phyloP scores from a whole-genome alignment of 768 basidiomycete genomes.

The Austroboletus festivus region DNA sequence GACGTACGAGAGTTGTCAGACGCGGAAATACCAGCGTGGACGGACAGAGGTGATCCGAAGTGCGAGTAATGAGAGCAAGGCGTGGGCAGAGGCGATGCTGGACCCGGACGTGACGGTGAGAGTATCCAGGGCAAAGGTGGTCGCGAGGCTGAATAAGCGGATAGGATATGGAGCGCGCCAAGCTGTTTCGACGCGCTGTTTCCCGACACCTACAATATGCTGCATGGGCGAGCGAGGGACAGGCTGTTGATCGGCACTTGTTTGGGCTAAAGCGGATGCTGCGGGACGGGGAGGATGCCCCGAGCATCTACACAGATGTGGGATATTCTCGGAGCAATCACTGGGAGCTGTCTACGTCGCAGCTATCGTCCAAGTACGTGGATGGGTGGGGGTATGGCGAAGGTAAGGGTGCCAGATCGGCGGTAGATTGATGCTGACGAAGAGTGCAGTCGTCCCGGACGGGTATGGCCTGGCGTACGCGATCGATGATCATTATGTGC shows the following conservation, averaged over 20 bases:
- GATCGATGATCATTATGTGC: constrained; percentile 78
- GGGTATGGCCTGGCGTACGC: constrained; percentile 92
- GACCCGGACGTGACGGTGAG: constrained; percentile 48
- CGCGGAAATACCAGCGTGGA: constrained; percentile 85
- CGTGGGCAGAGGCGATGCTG: constrained; percentile 89
- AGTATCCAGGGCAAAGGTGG: not conserved
- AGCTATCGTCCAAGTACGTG: constrained; percentile 75
- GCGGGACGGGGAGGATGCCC: constrained; percentile 66
- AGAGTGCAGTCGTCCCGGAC: constrained; percentile 70
- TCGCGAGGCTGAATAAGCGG: constrained; percentile 4
- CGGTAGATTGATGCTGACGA: constrained; percentile 7
- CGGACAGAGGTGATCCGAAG: constrained; percentile 94
- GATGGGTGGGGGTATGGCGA: constrained; percentile 98
- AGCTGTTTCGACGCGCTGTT: constrained; percentile 72
- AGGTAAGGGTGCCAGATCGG: constrained; percentile 42
- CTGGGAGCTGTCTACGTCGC: constrained; percentile 93
- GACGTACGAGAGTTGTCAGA: constrained; percentile 93
- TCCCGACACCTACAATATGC: constrained; percentile 85
- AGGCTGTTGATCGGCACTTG: constrained; percentile 93
- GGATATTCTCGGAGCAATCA: constrained; percentile 69
- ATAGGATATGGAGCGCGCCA: constrained; percentile 55
- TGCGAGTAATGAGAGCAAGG: constrained; percentile 77
- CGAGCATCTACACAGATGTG: constrained; percentile 70
- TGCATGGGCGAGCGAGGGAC: constrained; percentile 88
- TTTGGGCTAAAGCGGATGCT: constrained; percentile 89